Evolutionary conservation across 129 eudicot genomes (phyloP).

Genomic region (Helichrysum umbraculigerum): DNA sequence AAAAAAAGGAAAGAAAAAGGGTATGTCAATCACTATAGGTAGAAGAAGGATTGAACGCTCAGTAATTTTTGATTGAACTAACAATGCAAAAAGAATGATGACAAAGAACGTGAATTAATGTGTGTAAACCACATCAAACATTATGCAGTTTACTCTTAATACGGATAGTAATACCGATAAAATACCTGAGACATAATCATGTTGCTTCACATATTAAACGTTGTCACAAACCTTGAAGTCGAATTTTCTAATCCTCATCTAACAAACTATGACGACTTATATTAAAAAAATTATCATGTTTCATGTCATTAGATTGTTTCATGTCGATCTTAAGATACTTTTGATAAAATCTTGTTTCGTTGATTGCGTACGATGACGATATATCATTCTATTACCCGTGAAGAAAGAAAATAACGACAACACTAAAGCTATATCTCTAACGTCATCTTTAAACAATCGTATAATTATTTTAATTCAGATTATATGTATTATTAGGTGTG

Average conservation of each 20-base stretch:
- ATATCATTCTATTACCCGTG: neutral
- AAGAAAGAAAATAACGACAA: neutral
- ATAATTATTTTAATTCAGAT: neutral
- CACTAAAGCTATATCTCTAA: neutral
- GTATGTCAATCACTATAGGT: no score
- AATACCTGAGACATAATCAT: no score
- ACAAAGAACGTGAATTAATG: no score
- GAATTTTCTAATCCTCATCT: neutral
- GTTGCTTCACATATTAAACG: no score
- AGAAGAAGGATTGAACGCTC: no score
- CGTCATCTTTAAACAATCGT: neutral
- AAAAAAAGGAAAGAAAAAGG: no score
- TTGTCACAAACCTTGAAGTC: neutral
- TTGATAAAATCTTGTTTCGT: neutral
- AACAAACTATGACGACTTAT: neutral
- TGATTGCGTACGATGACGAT: no score
- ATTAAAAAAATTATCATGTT: neutral
- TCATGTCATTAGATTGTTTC: neutral
- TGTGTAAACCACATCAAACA: no score
- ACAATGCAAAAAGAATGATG: no score
- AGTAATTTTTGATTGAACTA: no score
- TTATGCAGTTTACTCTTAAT: no score
- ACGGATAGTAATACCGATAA: no score
- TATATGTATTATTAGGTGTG: neutral
- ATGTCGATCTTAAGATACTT: neutral